phyloP scores from a whole-genome alignment of 2,329 filamentous ascomycete species.

The Aspergillus bombycis region DNA sequence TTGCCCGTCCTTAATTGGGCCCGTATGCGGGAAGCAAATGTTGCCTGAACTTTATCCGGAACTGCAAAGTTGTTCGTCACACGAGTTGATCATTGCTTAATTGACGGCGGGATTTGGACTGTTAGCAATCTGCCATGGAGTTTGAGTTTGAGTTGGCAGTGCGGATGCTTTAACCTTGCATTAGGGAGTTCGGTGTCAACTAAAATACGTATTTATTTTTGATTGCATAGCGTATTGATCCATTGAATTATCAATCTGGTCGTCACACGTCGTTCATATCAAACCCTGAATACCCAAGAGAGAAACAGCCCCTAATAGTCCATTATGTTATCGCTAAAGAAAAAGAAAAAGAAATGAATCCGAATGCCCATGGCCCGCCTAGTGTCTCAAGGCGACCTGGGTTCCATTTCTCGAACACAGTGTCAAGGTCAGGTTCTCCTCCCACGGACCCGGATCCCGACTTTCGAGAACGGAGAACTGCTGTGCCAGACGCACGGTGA shows the following conservation, averaged over 20 bases:
- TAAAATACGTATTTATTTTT: neutral
- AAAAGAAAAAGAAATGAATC: neutral
- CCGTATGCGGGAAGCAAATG: no score
- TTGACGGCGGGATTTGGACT: no score
- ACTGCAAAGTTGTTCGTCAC: no score
- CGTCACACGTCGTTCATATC: neutral
- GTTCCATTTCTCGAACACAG: conserved; percentile 29
- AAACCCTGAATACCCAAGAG: neutral
- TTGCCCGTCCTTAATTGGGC: no score
- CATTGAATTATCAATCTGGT: neutral
- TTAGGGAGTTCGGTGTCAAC: neutral
- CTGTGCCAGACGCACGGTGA: conserved; percentile 38
- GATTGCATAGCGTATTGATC: neutral
- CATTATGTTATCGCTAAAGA: neutral
- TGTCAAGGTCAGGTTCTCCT: conserved; percentile 27
- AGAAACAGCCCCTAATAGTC: neutral
- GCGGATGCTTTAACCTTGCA: no score
- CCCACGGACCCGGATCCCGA: conserved; percentile 32
- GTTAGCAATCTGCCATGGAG: no score
- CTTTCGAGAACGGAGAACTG: conserved; percentile 34
- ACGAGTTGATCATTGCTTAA: no score
- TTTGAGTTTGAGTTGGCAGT: no score
- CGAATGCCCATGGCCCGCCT: neutral
- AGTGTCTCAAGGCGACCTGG: conserved; percentile 18
- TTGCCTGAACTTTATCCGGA: no score